A percentile compares a stretch with the other conserved stretches of the same genome.
Evolutionary conservation across 345 rosid species (phyloP).

Genomic region (Acer yangbiense): DNA sequence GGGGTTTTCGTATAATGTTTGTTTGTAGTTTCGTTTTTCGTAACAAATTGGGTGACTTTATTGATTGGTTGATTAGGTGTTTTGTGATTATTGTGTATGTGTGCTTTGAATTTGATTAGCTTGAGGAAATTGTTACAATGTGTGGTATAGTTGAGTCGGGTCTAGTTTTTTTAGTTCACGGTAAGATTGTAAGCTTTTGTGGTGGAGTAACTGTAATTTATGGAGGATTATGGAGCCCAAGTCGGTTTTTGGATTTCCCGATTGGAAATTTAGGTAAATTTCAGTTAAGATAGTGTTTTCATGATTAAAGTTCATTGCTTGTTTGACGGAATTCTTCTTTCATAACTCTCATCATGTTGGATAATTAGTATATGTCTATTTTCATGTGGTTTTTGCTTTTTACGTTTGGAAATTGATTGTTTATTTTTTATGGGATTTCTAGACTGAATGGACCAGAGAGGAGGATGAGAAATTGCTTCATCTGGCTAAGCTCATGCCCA

Average conservation of each 20-base stretch:
- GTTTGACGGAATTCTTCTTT: neutral
- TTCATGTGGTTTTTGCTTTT: neutral
- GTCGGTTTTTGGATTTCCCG: neutral
- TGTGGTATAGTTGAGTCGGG: neutral
- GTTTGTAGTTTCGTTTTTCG: neutral
- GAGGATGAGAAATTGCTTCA: conserved; percentile 99
- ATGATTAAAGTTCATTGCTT: neutral
- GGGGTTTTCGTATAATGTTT: neutral
- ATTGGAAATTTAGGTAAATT: neutral
- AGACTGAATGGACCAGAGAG: conserved; percentile 99
- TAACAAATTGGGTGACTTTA: neutral
- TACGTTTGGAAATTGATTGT: conserved; percentile 6
- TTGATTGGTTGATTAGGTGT: neutral
- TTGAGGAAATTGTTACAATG: neutral
- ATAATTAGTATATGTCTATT: neutral
- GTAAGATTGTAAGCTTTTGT: neutral
- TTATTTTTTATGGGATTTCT: conserved; percentile 20
- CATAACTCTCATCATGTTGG: neutral
- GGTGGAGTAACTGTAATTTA: neutral
- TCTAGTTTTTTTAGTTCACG: neutral
- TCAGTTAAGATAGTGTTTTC: neutral
- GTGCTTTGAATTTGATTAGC: neutral
- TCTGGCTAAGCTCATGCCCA: conserved; percentile 98
- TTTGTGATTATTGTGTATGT: neutral
- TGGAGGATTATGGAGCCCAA: neutral